Base-by-base conservation (phyloP, 345 rosid genomes). In the Corchorus capsularis region DNA sequence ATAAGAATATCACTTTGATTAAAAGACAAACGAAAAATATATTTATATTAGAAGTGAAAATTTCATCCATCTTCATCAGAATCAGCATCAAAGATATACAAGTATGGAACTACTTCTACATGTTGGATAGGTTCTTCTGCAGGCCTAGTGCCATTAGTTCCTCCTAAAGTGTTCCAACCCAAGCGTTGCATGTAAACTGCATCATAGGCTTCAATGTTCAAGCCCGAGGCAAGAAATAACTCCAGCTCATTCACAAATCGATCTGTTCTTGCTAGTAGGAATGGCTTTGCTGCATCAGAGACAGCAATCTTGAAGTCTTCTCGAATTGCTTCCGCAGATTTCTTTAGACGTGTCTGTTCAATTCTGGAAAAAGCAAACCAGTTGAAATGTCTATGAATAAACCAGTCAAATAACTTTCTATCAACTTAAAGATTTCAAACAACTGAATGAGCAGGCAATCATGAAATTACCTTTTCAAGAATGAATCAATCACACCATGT, bases 191-290 rank as follows among this genome's bases (percentile, higher is more conserved):
- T 76, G 69, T 88, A 93, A 39, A 91, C 86, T 27, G 82, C 86
- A 81, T 92, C 99, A 27, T 88, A 96, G 19, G 97, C 97, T 69
- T 89, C 93, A 3, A 82, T 64, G 81, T 82, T 93, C 74, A 92
- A 83, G 4, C 95, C 96, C 0, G 96, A 86, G 55, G 90, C 97
- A 9, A 92, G 94, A 85, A 92, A 96, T 10, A 92, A 75, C 71
- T 90, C 94, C 55, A 91, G 14, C 78, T 92, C 97, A 0, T 82
- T 61, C 74, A 87, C 91, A 71, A 96, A 92, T 41, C 88, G 82
- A 47, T 82, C 87, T 2, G 94, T 83, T 83, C 88, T 89, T 75
- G 86, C 87, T 54, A 79, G 77, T 32, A 89, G 71, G 65, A 96
- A 96, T 16, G 97, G 94, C 75, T 86, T 88, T 5, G 91, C 89